A percentile compares a stretch with the other conserved stretches of the same genome.
Conservation (phyloP, 306 rosid species). For the Potentilla sterilis region DNA sequence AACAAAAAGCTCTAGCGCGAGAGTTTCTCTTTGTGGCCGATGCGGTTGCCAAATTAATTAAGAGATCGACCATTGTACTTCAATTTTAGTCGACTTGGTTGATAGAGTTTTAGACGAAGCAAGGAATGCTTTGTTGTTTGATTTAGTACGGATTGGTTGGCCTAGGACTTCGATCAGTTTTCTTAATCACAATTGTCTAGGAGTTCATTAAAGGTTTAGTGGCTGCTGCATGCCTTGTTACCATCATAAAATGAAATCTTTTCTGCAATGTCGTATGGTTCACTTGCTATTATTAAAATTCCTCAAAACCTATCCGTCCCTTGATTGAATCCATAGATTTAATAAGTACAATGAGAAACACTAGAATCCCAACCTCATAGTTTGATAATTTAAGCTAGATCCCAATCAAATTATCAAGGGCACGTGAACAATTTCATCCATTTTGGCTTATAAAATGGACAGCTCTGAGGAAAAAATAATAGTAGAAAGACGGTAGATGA, state of each 20-base stretch:
- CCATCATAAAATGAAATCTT: not conserved
- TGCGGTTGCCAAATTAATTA: too few species aligned
- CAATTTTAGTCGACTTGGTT: too few species aligned
- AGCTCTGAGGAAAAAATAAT: conserved; percentile 24
- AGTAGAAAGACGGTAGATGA: conserved; percentile 17
- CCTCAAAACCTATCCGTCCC: not conserved
- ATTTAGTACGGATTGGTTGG: too few species aligned
- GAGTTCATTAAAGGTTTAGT: not conserved
- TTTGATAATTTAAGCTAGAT: conserved; percentile 1
- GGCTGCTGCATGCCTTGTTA: conserved; percentile 10
- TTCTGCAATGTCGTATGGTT: not conserved
- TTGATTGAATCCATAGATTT: not conserved
- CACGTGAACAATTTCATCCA: conserved; percentile 46
- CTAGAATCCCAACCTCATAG: not conserved
- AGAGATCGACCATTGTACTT: too few species aligned
- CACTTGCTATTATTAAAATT: not conserved
- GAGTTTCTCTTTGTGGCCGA: too few species aligned
- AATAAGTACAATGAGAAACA: not conserved
- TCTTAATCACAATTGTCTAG: not conserved
- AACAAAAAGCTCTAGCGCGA: too few species aligned
- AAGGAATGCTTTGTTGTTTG: too few species aligned
- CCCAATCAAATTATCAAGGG: conserved; percentile 27
- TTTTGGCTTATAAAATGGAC: conserved; percentile 36
- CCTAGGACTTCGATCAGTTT: too few species aligned
- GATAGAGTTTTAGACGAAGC: too few species aligned